Evolutionary conservation across 2,329 filamentous ascomycete genomes (phyloP), one percentile per base, ranked within the genome.

Genomic region (Ophiognomonia clavigignenti-juglandacearum): DNA sequence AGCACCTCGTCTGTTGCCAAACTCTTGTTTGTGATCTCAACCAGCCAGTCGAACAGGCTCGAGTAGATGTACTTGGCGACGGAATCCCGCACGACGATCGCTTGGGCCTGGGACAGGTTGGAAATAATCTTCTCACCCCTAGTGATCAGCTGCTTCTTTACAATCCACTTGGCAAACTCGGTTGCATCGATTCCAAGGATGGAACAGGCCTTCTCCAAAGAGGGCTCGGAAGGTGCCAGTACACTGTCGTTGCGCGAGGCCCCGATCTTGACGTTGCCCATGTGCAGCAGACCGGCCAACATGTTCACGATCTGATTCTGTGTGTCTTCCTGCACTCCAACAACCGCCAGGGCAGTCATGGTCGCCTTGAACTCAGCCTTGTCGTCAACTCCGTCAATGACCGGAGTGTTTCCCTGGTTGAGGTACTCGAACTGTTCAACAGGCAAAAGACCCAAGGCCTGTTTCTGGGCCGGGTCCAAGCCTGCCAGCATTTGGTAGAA

Each of bases 1-100:
- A 97, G 67, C 31, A 97, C 88, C 54, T 92, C 85, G 37, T 96
- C 86, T 1, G 90, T 90, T 11, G 93, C 93, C 57, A 98, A 74
- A 63, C 90, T 91, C 57, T 75, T 75, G 71, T 98, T 98, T 71
- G 96, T 96, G 50, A 86, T 88, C 59, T 97, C 91, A n/a, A 98
- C 93, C 20, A 98, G 78, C 93, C 93, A 98, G 73, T 98, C 93
- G 65, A 98, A 98, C 50, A 98, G 70, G 63, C 91, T 96, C 0
- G 93, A 97, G 70, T 98, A 98, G 56, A 98, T 93, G 69, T 92
- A 98, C 66, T 98, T 98, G 61, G 93, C 91, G 42, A 98, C 93
- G 1, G 93, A 98, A 63, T 98, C 93, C 63, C 92, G 83, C 13
- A 98, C 93, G 48, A 98, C 92, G 31, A 87, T 80, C 24, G 93